Percentiles rank a stretch among this genome's conserved stretches.
Evolutionary conservation across 768 basidiomycete genomes (phyloP).

Genomic region (Amanita jacksonii): DNA sequence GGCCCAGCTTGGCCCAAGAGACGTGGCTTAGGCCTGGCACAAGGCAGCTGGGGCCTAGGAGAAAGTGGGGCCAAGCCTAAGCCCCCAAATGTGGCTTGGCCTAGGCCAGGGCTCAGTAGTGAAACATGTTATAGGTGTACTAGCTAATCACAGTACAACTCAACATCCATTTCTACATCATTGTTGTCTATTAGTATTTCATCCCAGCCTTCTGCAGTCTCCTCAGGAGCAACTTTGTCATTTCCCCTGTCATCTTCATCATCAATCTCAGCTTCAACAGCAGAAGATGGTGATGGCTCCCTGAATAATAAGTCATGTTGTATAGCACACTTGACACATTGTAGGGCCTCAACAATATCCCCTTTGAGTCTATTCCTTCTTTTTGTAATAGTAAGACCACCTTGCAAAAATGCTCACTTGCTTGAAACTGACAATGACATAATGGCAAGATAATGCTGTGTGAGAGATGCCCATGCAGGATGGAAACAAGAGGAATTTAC

Average conservation of each 20-base stretch:
- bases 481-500: slow-evolving; percentile 19
- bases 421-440: slow-evolving; percentile 31
- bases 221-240: too few species aligned
- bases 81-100: background rate
- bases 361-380: slow-evolving; percentile 22
- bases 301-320: slow-evolving; percentile 18
- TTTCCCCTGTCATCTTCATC: too few species aligned
- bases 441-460: slow-evolving; percentile 25
- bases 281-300: slow-evolving; percentile 3
- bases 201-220: too few species aligned
- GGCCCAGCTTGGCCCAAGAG: slow-evolving; percentile 1
- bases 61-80: background rate
- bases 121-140: too few species aligned
- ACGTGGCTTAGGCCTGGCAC: background rate
- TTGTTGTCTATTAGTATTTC: too few species aligned
- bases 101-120: background rate
- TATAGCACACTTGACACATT: slow-evolving; percentile 20
- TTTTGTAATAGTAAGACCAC: slow-evolving; percentile 29
- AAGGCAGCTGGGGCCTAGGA: background rate
- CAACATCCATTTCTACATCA: too few species aligned
- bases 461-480: slow-evolving; percentile 14
- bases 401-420: slow-evolving; percentile 30
- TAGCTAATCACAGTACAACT: too few species aligned
- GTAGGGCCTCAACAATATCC: slow-evolving; percentile 26
- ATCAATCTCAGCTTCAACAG: too few species aligned